These are phyloP conservation scores for Leucocoprinus sp. DNA, from an alignment of 768 basidiomycete genomes.

Conservation along the genomic window DNA sequence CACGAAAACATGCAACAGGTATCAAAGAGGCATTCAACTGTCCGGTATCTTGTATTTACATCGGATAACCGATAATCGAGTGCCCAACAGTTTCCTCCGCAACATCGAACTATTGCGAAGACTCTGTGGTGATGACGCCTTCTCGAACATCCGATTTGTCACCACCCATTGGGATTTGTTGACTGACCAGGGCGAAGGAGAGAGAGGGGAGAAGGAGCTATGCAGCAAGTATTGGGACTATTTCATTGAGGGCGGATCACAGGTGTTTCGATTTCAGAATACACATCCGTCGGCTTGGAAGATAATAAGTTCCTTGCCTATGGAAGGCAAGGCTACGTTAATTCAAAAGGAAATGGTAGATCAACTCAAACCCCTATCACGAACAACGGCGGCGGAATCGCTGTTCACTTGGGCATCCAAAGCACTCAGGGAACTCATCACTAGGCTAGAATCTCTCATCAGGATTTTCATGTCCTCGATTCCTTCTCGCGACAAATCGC, in stretches of 20 bases:
- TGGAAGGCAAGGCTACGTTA: conserved; percentile 3
- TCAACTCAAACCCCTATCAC: not conserved
- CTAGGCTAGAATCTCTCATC: not conserved
- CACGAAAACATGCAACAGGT: conserved; percentile 6
- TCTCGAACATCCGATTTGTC: conserved; percentile 13
- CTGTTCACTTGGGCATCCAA: conserved; percentile 7
- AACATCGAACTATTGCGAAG: conserved; percentile 13
- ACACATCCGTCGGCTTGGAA: conserved; percentile 11
- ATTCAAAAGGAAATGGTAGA: conserved; percentile 16
- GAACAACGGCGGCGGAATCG: conserved; percentile 12
- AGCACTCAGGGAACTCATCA: not conserved
- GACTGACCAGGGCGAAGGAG: not conserved
- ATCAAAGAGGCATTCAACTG: conserved; percentile 6
- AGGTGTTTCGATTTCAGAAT: conserved; percentile 11
- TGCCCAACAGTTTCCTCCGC: conserved; percentile 5
- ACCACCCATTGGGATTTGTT: conserved; percentile 17
- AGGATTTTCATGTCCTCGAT: not conserved
- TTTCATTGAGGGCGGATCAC: conserved; percentile 11
- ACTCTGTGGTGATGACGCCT: conserved; percentile 11
- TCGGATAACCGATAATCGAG: conserved; percentile 15
- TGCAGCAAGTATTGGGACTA: conserved; percentile 7
- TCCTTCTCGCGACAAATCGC: not conserved
- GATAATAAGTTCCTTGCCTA: conserved; percentile 9
- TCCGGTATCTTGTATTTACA: conserved; percentile 16
- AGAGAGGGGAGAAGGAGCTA: conserved; percentile 8